Percentiles rank a stretch among this genome's conserved stretches.
Conservation (phyloP, 1,139 yeast genomes). For the Pichia sp. region DNA sequence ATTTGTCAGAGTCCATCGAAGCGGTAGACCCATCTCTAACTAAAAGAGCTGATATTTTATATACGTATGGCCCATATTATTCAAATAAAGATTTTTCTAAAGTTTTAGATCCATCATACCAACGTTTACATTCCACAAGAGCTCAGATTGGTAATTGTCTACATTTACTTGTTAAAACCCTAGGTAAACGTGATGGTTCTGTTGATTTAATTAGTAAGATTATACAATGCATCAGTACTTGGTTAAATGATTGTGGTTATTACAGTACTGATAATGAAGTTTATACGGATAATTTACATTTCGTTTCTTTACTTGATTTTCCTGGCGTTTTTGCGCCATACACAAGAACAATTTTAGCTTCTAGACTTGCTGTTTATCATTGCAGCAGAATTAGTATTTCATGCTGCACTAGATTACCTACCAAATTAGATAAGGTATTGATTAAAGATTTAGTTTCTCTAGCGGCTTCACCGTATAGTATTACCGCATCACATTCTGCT, state of each 20-base stretch:
- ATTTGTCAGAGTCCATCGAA: constrained; percentile 32
- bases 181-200: constrained; percentile 55
- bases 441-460: constrained; percentile 64
- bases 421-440: constrained; percentile 58
- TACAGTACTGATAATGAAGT: constrained; percentile 24
- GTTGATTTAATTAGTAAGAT: constrained; percentile 63
- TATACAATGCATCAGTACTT: constrained; percentile 62
- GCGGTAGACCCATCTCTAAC: constrained; percentile 45
- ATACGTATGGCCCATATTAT: constrained; percentile 42
- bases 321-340: constrained; percentile 57
- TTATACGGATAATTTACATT: constrained; percentile 27
- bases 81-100: constrained; percentile 45
- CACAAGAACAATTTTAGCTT: constrained; percentile 73
- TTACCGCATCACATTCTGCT: constrained; percentile 68
- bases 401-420: constrained; percentile 68
- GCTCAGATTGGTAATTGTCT: constrained; percentile 59
- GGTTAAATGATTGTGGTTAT: constrained; percentile 47
- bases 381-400: constrained; percentile 68
- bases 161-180: constrained; percentile 50
- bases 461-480: constrained; percentile 66
- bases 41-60: constrained; percentile 53
- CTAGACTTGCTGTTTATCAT: constrained; percentile 74
- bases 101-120: constrained; percentile 46
- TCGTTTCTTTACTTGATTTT: constrained; percentile 37
- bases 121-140: constrained; percentile 57